Conservation (phyloP, 352 stramenopile species). For the Globisporangium acanthophoron region DNA sequence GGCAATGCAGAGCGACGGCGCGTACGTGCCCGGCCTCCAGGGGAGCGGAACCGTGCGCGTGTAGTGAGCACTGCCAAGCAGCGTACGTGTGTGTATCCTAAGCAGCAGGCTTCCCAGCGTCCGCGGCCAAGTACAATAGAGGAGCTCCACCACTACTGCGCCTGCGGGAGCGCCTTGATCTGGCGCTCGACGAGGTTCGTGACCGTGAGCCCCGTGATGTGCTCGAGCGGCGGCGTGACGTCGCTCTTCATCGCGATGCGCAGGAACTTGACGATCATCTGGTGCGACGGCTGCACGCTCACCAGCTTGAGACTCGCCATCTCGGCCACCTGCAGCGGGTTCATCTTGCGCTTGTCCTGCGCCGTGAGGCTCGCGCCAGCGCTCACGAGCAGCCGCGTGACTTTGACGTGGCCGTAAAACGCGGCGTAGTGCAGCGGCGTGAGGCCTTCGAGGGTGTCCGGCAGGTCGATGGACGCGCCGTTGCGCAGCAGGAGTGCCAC, state of each 20-base stretch:
- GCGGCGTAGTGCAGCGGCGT: constrained; percentile 66
- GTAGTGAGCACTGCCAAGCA: constrained; percentile 5
- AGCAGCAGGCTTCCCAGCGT: not conserved
- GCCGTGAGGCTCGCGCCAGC: constrained; percentile 47
- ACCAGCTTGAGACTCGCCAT: constrained; percentile 71
- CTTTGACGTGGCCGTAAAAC: constrained; percentile 76
- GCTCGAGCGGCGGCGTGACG: constrained; percentile 67
- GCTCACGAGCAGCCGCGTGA: constrained; percentile 47
- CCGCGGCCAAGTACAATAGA: constrained; percentile 4
- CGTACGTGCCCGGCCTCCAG: constrained; percentile 25
- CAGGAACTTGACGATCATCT: constrained; percentile 84
- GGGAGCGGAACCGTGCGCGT: constrained; percentile 30
- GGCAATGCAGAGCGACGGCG: constrained; percentile 35
- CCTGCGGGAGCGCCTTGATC: constrained; percentile 40
- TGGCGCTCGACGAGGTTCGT: constrained; percentile 58
- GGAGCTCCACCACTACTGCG: constrained; percentile 3
- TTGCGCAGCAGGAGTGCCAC: constrained; percentile 56
- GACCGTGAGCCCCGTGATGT: constrained; percentile 70
- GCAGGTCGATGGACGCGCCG: constrained; percentile 58
- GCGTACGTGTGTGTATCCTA: too few species aligned
- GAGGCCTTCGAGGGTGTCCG: constrained; percentile 47
- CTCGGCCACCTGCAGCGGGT: constrained; percentile 63
- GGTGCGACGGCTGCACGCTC: constrained; percentile 75
- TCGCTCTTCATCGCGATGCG: constrained; percentile 69
- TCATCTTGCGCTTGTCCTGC: constrained; percentile 57